A percentile compares a stretch with the other conserved stretches of the same genome.
phyloP scores from a whole-genome alignment of 805 yeast genomes.

The Kockiozyma suomiensis region DNA sequence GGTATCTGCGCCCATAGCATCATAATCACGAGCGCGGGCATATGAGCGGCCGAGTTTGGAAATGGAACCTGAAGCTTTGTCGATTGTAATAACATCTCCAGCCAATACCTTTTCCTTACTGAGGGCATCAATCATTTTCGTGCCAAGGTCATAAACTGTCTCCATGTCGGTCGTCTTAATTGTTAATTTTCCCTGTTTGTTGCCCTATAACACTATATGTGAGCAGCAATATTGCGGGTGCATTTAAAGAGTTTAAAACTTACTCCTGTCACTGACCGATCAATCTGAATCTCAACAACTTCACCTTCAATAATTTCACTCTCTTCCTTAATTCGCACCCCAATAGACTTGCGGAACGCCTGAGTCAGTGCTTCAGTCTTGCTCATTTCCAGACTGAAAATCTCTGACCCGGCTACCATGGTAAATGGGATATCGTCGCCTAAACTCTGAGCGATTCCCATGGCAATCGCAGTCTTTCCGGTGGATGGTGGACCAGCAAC shows the following conservation, averaged over 20 bases:
- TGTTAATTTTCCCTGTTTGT: constrained; percentile 95
- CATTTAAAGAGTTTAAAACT: background rate
- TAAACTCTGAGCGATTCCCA: constrained; percentile 61
- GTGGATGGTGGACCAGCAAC: constrained; percentile 99
- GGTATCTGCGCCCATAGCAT: constrained; percentile 98
- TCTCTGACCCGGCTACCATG: constrained; percentile 91
- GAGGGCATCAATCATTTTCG: constrained; percentile 90
- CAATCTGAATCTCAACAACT: constrained; percentile 95
- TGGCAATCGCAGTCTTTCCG: constrained; percentile 97
- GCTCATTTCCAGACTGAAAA: constrained; percentile 85
- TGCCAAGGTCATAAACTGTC: constrained; percentile 92
- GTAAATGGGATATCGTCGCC: constrained; percentile 90
- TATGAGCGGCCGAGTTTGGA: constrained; percentile 94
- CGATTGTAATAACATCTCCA: constrained; percentile 95
- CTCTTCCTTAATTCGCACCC: constrained; percentile 92
- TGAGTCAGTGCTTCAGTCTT: constrained; percentile 97
- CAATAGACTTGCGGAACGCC: constrained; percentile 94
- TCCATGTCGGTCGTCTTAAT: constrained; percentile 98
- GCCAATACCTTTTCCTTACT: constrained; percentile 94
- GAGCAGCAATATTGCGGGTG: background rate
- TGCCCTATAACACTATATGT: constrained; percentile 63
- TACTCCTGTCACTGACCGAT: constrained; percentile 82
- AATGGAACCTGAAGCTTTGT: constrained; percentile 92
- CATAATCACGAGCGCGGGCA: constrained; percentile 95
- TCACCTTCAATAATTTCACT: constrained; percentile 98